Evolutionary conservation across 192 early-diverging fungal genomes (phyloP).

Genomic region (Anaeromyces robustus): DNA sequence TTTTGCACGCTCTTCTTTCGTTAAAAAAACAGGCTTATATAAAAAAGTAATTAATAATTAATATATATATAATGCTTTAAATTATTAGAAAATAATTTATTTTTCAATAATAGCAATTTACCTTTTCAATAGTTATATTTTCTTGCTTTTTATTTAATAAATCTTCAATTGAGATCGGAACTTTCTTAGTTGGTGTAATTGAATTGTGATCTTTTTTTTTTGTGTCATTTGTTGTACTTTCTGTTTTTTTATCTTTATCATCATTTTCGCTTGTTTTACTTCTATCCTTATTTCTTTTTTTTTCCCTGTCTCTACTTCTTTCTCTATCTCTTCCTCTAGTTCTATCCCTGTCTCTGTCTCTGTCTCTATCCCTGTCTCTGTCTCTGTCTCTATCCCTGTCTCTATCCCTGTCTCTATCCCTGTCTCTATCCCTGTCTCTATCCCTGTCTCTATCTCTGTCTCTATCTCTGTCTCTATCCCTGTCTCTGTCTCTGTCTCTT

Average conservation of each 20-base stretch:
- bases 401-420: not conserved
- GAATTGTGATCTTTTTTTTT: not conserved
- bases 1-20: constrained; percentile 79
- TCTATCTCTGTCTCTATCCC: constrained; percentile 2
- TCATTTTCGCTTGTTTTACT: too few species aligned
- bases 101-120: too few species aligned
- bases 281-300: not conserved
- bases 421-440: not conserved
- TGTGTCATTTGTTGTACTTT: not conserved
- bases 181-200: constrained; percentile 8
- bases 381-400: not conserved
- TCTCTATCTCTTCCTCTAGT: not conserved
- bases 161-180: constrained; percentile 65
- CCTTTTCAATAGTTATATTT: constrained; percentile 41
- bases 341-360: not conserved
- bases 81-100: not conserved
- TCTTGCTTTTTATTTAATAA: constrained; percentile 51
- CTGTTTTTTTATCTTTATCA: not conserved
- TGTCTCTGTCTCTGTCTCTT: not conserved
- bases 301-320: not conserved
- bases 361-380: not conserved
- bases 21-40: constrained; percentile 55
- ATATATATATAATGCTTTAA: not conserved
- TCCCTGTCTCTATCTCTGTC: constrained; percentile 4
- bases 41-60: not conserved